A percentile compares a stretch with the other conserved stretches of the same genome.
phyloP scores from a whole-genome alignment of 345 rosid genomes.

The Theobroma cacao region DNA sequence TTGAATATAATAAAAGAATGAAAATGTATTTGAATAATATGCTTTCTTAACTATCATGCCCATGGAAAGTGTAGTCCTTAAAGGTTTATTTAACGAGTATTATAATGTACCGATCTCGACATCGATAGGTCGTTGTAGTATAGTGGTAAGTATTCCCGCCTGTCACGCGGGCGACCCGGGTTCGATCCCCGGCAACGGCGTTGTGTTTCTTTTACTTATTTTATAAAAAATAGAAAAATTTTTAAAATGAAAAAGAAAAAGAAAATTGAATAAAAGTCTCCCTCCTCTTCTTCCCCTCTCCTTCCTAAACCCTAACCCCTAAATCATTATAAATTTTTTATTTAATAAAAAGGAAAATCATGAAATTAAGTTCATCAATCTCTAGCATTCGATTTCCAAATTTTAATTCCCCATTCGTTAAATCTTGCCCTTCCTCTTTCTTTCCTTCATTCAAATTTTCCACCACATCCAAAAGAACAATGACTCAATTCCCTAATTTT shows the following conservation, averaged over 20 bases:
- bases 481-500: slow-evolving; percentile 4
- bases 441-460: neutral
- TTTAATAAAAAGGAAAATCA: neutral
- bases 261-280: neutral
- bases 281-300: neutral
- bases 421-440: neutral
- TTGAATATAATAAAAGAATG: too few species aligned
- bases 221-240: too few species aligned
- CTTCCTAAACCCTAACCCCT: neutral
- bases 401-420: neutral
- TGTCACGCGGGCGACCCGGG: slow-evolving; percentile 98
- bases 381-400: neutral
- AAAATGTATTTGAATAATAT: too few species aligned
- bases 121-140: slow-evolving; percentile 97
- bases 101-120: too few species aligned
- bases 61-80: too few species aligned
- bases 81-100: too few species aligned
- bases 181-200: slow-evolving; percentile 26
- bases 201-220: too few species aligned
- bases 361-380: slow-evolving; percentile 6
- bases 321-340: too few species aligned
- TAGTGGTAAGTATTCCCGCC: slow-evolving; percentile 88
- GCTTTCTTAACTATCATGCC: too few species aligned
- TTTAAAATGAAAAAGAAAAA: too few species aligned
- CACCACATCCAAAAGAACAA: neutral